Conservation (phyloP, 371 early-diverging fungal genomes). For the Mucor plumbeus region DNA sequence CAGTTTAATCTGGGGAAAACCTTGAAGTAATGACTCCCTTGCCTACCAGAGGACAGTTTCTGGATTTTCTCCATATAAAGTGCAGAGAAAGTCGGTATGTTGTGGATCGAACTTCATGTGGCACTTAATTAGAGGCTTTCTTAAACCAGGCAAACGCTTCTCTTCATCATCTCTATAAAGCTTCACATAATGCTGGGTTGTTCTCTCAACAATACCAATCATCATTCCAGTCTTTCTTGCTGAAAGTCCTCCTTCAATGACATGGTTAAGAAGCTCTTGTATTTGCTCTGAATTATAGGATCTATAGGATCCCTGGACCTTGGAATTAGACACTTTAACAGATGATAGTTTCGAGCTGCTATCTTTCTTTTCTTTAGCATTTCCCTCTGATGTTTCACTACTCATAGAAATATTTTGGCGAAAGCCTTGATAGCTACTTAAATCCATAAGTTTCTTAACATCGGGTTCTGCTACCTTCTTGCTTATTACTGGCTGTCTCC, state of each 20-base stretch:
- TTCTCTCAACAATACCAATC: neutral
- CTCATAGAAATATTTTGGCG: constrained; percentile 19
- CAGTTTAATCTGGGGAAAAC: constrained; percentile 8
- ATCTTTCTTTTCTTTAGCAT: constrained; percentile 13
- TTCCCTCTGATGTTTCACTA: constrained; percentile 13
- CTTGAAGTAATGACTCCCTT: constrained; percentile 6
- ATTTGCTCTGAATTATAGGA: too few species aligned
- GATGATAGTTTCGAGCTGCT: constrained; percentile 14
- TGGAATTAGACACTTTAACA: constrained; percentile 5
- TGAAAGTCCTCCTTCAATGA: too few species aligned
- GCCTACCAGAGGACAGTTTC: constrained; percentile 17
- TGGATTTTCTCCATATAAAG: constrained; percentile 9
- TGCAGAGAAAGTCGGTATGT: constrained; percentile 6
- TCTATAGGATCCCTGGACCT: too few species aligned
- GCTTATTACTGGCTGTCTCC: too few species aligned
- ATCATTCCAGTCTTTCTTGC: neutral
- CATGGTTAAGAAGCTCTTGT: too few species aligned
- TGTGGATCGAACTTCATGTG: neutral
- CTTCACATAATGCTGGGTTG: constrained; percentile 25
- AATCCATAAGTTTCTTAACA: too few species aligned
- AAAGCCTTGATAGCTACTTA: constrained; percentile 20
- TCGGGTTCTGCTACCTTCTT: constrained; percentile 18
- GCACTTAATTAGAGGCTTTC: constrained; percentile 13
- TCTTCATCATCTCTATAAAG: constrained; percentile 23
- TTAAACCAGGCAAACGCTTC: constrained; percentile 21